These are phyloP conservation scores for Garcia nutans DNA, from an alignment of 345 rosid species.

Conservation along the genomic window DNA sequence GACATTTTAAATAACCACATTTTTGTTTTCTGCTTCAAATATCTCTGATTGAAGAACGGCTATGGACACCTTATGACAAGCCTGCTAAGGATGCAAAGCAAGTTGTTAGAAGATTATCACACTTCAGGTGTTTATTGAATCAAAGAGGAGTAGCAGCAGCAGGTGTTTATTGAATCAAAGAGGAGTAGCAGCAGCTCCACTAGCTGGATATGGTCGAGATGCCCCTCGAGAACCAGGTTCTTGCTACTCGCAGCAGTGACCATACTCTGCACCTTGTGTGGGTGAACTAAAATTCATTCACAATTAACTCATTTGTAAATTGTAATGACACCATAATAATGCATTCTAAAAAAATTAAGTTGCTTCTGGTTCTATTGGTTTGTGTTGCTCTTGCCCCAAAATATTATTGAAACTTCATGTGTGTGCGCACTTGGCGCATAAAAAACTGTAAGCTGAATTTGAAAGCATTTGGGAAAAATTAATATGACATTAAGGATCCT, in stretches of 20 bases:
- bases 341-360: background rate
- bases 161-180: slow-evolving; percentile 69
- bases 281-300: background rate
- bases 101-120: slow-evolving; percentile 50
- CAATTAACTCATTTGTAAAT: background rate
- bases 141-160: slow-evolving; percentile 72
- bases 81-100: slow-evolving; percentile 42
- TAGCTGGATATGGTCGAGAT: slow-evolving; percentile 46
- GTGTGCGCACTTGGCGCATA: background rate
- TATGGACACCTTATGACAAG: slow-evolving; percentile 62
- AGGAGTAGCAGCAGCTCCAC: slow-evolving; percentile 68
- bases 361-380: slow-evolving; percentile 8
- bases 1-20: background rate
- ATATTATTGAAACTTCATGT: background rate
- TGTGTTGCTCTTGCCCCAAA: background rate
- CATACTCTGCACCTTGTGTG: background rate
- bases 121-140: slow-evolving; percentile 69
- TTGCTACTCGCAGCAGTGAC: slow-evolving; percentile 45
- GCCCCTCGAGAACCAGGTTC: slow-evolving; percentile 62
- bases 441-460: background rate
- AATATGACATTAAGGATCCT: background rate
- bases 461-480: background rate
- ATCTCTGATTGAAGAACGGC: slow-evolving; percentile 43
- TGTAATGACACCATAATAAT: background rate
- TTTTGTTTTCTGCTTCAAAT: background rate